These are phyloP conservation scores for Nicotiana knightiana DNA, from an alignment of 257 asterid genomes.

Conservation along the genomic window DNA sequence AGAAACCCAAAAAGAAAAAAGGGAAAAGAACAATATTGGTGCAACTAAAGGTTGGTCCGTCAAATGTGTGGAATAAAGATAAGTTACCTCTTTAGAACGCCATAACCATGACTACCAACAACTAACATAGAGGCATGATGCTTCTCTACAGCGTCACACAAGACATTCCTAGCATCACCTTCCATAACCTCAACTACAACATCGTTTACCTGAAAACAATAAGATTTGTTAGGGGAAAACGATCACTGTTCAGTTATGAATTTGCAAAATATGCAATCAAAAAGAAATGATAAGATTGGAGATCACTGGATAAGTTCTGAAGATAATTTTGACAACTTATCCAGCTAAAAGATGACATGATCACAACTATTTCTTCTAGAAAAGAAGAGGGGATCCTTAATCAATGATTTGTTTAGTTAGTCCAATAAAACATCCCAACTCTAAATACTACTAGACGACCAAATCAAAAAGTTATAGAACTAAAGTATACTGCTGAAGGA, in stretches of 20 bases:
- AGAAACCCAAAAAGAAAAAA: no score
- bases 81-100: slow-evolving; percentile 79
- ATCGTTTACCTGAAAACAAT: slow-evolving; percentile 46
- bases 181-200: slow-evolving; percentile 43
- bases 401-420: neutral
- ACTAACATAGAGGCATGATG: slow-evolving; percentile 70
- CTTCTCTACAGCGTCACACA: slow-evolving; percentile 81
- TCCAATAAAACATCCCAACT: neutral
- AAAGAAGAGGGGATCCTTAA: neutral
- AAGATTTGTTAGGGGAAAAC: neutral
- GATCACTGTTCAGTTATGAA: neutral
- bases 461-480: no score
- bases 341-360: neutral
- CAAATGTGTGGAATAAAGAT: neutral
- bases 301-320: neutral
- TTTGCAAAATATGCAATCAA: neutral
- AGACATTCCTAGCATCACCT: slow-evolving; percentile 86
- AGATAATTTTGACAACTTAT: neutral
- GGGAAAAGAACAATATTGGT: neutral
- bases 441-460: neutral
- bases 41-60: neutral
- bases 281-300: neutral
- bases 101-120: slow-evolving; percentile 94
- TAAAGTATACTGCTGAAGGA: neutral
- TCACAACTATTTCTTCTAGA: neutral